Percentiles rank a stretch among this genome's conserved stretches.
phyloP scores from a whole-genome alignment of 805 yeast species.

The Ogataea ganodermae region DNA sequence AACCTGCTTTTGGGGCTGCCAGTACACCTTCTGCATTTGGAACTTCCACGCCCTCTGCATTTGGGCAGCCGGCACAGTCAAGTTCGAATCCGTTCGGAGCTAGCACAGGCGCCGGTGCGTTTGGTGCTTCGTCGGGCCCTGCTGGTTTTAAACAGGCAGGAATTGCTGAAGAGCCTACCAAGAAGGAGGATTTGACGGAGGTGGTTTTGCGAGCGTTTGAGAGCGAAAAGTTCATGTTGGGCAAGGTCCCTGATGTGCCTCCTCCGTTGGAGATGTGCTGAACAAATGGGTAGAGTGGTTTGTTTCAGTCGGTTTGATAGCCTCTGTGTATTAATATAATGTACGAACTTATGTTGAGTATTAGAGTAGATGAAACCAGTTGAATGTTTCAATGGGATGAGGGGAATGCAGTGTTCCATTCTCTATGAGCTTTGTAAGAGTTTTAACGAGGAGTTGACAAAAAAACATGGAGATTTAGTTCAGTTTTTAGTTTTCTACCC shows the following conservation, averaged over 20 bases:
- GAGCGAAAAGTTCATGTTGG: slow-evolving; percentile 51
- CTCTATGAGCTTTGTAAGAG: too few relatives aligned
- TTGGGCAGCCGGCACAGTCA: slow-evolving; percentile 3
- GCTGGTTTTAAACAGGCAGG: slow-evolving; percentile 26
- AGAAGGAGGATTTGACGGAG: slow-evolving; percentile 44
- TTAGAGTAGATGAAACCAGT: too few relatives aligned
- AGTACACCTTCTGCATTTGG: slow-evolving; percentile 21
- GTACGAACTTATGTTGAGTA: too few relatives aligned
- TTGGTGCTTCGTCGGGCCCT: slow-evolving; percentile 12
- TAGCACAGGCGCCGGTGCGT: not conserved
- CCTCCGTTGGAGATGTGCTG: slow-evolving; percentile 59
- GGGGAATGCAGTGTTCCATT: too few relatives aligned
- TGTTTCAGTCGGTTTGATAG: not conserved
- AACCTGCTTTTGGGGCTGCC: slow-evolving; percentile 4
- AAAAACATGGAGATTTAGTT: too few relatives aligned
- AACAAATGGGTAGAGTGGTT: not conserved
- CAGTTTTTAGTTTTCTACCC: too few relatives aligned
- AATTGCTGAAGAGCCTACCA: slow-evolving; percentile 26
- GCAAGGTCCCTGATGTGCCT: slow-evolving; percentile 68
- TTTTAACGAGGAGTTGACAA: too few relatives aligned
- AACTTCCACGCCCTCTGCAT: slow-evolving; percentile 10
- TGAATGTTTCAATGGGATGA: too few relatives aligned
- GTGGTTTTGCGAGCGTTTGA: slow-evolving; percentile 49
- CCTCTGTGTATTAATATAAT: not conserved
- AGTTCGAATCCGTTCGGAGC: slow-evolving; percentile 5